Conservation (phyloP, 768 basidiomycete genomes). For the Asterophora parasitica region DNA sequence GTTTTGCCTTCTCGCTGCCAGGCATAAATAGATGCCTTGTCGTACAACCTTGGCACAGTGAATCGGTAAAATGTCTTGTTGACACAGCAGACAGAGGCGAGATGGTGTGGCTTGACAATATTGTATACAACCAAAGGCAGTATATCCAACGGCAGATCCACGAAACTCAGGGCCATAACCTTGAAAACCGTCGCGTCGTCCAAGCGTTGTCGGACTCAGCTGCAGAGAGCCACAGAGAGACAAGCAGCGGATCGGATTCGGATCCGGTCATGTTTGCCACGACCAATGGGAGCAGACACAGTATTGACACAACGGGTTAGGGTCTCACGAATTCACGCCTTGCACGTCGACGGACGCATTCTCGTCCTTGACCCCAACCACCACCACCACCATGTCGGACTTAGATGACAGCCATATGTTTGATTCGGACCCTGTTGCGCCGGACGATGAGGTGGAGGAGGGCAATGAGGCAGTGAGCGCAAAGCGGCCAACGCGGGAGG, state of each 20-base stretch:
- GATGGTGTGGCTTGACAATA: constrained; percentile 47
- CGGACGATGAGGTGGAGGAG: constrained; percentile 35
- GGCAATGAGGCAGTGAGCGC: constrained; percentile 37
- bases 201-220: no score
- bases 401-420: constrained; percentile 29
- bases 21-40: constrained; percentile 55
- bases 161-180: constrained; percentile 39
- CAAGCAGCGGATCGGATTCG: no score
- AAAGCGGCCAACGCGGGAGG: constrained; percentile 23
- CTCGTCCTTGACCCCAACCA: constrained; percentile 18
- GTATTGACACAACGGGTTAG: constrained; percentile 1
- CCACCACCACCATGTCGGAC: constrained; percentile 39
- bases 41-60: constrained; percentile 50
- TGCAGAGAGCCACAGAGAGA: no score
- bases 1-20: constrained; percentile 66
- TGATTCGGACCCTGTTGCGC: constrained; percentile 35
- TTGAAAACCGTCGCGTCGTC: no score
- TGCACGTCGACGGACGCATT: background rate
- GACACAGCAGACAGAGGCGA: constrained; percentile 52
- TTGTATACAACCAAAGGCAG: constrained; percentile 50
- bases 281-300: background rate
- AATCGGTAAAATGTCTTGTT: constrained; percentile 50
- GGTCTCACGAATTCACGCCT: constrained; percentile 9
- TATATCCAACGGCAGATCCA: constrained; percentile 64
- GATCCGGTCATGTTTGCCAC: no score